phyloP scores from a whole-genome alignment of 2,329 filamentous ascomycete species.

The Beauveria scarabaeidicola region DNA sequence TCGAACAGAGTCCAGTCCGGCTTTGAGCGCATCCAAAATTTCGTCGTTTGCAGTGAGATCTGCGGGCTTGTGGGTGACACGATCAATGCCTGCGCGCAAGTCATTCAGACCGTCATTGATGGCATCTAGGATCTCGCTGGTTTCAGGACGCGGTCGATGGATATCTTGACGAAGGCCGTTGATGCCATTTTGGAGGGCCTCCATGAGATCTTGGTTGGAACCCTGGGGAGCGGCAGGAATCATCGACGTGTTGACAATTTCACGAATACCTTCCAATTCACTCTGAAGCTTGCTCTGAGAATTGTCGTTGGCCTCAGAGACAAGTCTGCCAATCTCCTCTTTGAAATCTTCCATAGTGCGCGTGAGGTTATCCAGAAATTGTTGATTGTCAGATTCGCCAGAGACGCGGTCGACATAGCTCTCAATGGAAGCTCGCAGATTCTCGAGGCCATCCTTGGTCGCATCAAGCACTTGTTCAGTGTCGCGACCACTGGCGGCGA shows the following conservation, averaged over 20 bases:
- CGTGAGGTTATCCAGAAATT: conserved; percentile 63
- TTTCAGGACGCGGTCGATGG: conserved; percentile 57
- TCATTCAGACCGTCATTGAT: conserved; percentile 80
- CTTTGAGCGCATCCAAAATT: conserved; percentile 77
- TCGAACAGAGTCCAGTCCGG: conserved; percentile 66
- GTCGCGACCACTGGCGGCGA: conserved; percentile 68
- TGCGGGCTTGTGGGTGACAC: conserved; percentile 65
- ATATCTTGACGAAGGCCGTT: conserved; percentile 70
- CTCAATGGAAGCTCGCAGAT: conserved; percentile 71
- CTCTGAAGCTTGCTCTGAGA: conserved; percentile 65
- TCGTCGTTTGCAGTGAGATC: conserved; percentile 83
- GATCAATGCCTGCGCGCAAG: conserved; percentile 68
- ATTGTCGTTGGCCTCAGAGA: conserved; percentile 37
- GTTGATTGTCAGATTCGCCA: conserved; percentile 63
- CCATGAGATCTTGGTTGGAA: conserved; percentile 58
- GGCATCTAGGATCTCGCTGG: conserved; percentile 81
- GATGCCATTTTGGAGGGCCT: conserved; percentile 62
- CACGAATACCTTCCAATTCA: conserved; percentile 74
- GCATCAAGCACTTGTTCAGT: conserved; percentile 85
- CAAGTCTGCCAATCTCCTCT: conserved; percentile 58
- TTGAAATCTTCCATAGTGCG: conserved; percentile 58
- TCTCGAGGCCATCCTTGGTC: conserved; percentile 79
- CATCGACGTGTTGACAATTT: conserved; percentile 63
- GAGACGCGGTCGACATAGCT: conserved; percentile 66
- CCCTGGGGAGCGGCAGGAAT: conserved; percentile 45